Evolutionary conservation across 1,284 basidiomycete genomes (phyloP), one percentile per base, ranked within the genome.

Genomic region (Chondrostereum purpureum): DNA sequence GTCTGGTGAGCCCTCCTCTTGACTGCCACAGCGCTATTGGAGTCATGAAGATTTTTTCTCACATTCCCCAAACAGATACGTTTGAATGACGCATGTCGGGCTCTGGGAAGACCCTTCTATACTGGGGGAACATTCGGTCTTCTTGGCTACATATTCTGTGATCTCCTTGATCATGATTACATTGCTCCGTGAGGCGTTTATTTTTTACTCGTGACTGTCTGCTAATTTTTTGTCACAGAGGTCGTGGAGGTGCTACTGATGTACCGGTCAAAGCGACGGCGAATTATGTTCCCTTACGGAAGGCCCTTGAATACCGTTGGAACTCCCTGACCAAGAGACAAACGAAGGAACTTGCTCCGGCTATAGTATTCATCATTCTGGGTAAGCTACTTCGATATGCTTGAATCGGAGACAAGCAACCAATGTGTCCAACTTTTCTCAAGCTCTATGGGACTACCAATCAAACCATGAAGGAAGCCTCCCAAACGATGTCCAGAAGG

Each of bases 131-230:
- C 88, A 10, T 93, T 91, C 61, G 95, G 95, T n/a, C 72, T 95
- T 49, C 72, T 85, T 40, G 96, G 95, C 4, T 99, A 89, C 65
- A 89, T 95, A 55, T 97, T 98, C 62, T 89, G 90, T 49, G 94
- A 99, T 62, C 74, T 99, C 39, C 73, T 93, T 46, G 71, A 77
- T 36, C 92, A 95, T 59, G 82, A 91, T 53, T 94, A 88, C 61
- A 78, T 96, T 50, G 70, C 80, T 47, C 79, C 80, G 92, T 92
- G 67, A 70, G 83, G 50, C 34, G 45, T 46, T 50, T 48, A 47
- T 44, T 31, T 47, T 44, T 39, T 42, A 44, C 8, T 8, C n/a
- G 27, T 31, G 27, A n/a, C 27, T 31, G 27, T 31, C 27, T n/a
- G 27, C 39, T 43, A 50, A 50, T 58, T 55, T 22, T 31, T 46